Base-by-base conservation (phyloP, 495 filamentous ascomycete species). In the Apodospora peruviana region DNA sequence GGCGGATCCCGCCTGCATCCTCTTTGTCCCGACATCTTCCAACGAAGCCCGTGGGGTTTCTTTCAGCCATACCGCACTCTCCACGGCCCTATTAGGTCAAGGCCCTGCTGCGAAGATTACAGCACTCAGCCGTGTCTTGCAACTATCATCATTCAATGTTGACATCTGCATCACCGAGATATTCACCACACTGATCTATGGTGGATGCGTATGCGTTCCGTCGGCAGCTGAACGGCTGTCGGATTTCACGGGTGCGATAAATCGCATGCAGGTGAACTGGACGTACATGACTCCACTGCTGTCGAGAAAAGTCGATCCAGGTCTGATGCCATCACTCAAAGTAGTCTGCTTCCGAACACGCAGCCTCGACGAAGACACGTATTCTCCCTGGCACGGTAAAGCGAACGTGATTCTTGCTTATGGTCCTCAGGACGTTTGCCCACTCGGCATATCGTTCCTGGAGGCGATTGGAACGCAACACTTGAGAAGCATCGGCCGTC, bases 101-200 rank as follows among this genome's bases (percentile, higher is more conserved):
- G 75, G 73, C 1, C 61, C 67, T 0, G 67, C 70, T 0, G 56
- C 83, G 14, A 50, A 65, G 9, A 74, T 86, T 37, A 63, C 73
- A 29, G 55, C 71, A 0, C 57, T 62, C 0, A 79, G 78, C 14
- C 66, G 81, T 4, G 74, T 82, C 7, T 71, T 89, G 52, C 85
- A 89, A 50, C 80, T 85, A 45, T 82, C 84, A 2, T 81, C 80
- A 39, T 86, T 81, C 56, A 80, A 81, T 1, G 85, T 86, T 34
- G 86, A 90, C 50, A 76, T 81, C 23, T 80, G 80, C 37, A 69
- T 88, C 17, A 59, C 78, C 3, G 85, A 89, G 47, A 80, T 85
- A 3, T 77, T 86, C 44, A 79, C 81, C 4, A 82, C 82, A 0
- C 64, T 90, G 1, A 79, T 80, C 7, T 54, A 65, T 18, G 77